Conservation (phyloP, 75 land plant species). For the Cryptomeria japonica region DNA sequence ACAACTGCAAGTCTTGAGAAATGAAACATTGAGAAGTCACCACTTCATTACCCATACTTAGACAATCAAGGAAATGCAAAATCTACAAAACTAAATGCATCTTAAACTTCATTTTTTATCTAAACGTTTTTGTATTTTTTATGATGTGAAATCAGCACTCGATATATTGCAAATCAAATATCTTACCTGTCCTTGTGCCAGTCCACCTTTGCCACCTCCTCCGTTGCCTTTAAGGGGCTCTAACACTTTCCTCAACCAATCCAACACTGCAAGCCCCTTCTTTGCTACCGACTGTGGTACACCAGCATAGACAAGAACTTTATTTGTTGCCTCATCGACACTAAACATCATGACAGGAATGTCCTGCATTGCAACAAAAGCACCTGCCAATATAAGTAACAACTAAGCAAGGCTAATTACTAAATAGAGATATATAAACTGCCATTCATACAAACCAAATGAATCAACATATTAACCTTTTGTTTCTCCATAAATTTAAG, state of each 20-base stretch:
- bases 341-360: constrained; percentile 89
- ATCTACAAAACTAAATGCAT: not conserved
- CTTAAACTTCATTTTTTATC: not conserved
- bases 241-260: constrained; percentile 69
- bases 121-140: not conserved
- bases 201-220: constrained; percentile 85
- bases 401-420: not conserved
- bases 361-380: constrained; percentile 41
- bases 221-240: constrained; percentile 79
- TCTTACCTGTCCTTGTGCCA: constrained; percentile 91
- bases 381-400: not conserved
- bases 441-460: not conserved
- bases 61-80: not conserved
- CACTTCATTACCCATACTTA: not conserved
- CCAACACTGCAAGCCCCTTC: constrained; percentile 46
- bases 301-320: constrained; percentile 89
- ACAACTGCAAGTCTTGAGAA: not conserved
- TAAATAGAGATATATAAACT: not conserved
- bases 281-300: constrained; percentile 58
- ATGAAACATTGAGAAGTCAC: not conserved
- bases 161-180: not conserved
- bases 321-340: constrained; percentile 68
- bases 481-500: constrained; percentile 60
- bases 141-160: not conserved
- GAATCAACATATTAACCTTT: constrained; percentile 43